Conservation (phyloP, 495 filamentous ascomycete genomes). For the Echria macrotheca region DNA sequence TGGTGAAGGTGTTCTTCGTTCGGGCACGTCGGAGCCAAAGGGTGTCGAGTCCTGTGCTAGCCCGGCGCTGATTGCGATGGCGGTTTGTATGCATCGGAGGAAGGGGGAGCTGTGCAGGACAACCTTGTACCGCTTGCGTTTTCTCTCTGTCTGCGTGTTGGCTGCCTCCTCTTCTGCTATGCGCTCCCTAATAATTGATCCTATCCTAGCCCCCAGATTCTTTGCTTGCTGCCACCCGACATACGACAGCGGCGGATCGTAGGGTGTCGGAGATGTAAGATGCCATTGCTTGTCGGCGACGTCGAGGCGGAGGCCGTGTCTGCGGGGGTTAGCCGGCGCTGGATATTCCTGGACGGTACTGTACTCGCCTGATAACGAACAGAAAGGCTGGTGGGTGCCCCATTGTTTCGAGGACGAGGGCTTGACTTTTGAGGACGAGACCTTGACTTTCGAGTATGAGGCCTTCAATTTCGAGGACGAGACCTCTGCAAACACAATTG, state of each 20-base stretch:
- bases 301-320: slow-evolving; percentile 89
- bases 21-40: slow-evolving; percentile 23
- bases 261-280: slow-evolving; percentile 86
- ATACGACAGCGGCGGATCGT: slow-evolving; percentile 93
- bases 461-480: no score
- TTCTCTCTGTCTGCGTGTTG: slow-evolving; percentile 19
- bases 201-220: slow-evolving; percentile 73
- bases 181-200: slow-evolving; percentile 57
- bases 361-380: slow-evolving; percentile 72
- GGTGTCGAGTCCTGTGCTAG: slow-evolving; percentile 60
- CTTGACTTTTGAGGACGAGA: no score
- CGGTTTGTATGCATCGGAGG: slow-evolving; percentile 87
- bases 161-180: slow-evolving; percentile 34
- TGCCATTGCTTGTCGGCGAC: slow-evolving; percentile 94
- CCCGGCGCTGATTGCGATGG: slow-evolving; percentile 82
- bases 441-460: no score
- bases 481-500: no score
- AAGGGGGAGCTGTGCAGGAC: slow-evolving; percentile 91
- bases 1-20: slow-evolving; percentile 11
- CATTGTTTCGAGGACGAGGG: slow-evolving; percentile 36
- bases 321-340: slow-evolving; percentile 25
- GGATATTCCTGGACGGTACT: background rate
- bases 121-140: slow-evolving; percentile 62
- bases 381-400: slow-evolving; percentile 48
- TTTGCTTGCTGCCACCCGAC: slow-evolving; percentile 86